These are phyloP conservation scores for Colletotrichum sp. DNA, from an alignment of 2,329 filamentous ascomycete species.

Conservation along the genomic window DNA sequence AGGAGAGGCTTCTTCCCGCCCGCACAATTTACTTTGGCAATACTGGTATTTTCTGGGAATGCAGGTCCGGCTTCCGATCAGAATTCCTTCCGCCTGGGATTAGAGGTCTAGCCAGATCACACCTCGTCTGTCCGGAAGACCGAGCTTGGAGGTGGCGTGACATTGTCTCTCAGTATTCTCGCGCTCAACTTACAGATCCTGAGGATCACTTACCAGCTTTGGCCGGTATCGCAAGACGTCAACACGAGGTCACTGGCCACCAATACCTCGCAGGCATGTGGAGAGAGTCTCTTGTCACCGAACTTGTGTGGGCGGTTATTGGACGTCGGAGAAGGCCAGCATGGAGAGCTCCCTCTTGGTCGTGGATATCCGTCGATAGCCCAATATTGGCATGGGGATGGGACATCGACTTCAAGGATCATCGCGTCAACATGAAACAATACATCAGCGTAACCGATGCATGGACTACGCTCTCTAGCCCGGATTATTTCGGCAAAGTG, in stretches of 20 bases:
- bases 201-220: not conserved
- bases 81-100: not conserved
- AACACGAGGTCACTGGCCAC: not conserved
- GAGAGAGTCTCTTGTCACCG: not conserved
- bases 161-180: not conserved
- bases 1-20: not conserved
- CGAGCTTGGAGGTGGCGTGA: rapidly evolving
- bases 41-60: not conserved
- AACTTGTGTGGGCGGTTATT: rapidly evolving
- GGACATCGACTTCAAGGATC: too few species aligned
- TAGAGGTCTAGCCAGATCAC: too few species aligned
- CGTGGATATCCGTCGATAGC: not conserved
- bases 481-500: not conserved
- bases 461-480: not conserved
- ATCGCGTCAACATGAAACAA: not conserved
- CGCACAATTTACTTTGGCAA: not conserved
- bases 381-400: too few species aligned
- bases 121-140: not conserved
- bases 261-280: not conserved
- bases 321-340: not conserved
- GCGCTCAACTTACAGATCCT: rapidly evolving
- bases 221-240: not conserved
- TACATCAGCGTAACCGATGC: not conserved
- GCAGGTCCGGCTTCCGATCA: not conserved
- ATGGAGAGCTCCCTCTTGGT: not conserved